A percentile compares a stretch with the other conserved stretches of the same genome.
Evolutionary conservation across 306 rosid species (phyloP).

Genomic region (Comarum palustre): DNA sequence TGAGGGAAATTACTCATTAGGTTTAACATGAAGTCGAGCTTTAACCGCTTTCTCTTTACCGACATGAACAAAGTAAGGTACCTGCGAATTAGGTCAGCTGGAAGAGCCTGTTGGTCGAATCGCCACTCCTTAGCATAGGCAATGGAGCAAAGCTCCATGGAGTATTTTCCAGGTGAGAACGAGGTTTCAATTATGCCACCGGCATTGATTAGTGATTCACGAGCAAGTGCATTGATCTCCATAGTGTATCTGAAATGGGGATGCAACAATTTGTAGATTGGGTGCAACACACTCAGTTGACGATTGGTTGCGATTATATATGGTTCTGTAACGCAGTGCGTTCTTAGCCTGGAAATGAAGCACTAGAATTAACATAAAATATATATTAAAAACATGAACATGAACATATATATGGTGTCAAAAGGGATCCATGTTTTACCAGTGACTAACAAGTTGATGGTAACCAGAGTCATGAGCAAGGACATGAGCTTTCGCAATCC

Average conservation of each 20-base stretch:
- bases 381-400: background rate
- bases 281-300: constrained; percentile 80
- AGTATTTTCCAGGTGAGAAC: constrained; percentile 53
- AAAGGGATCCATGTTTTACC: constrained; percentile 35
- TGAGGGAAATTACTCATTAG: too few relatives aligned
- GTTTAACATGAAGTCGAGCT: too few relatives aligned
- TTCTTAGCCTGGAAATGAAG: constrained; percentile 53
- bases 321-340: constrained; percentile 76
- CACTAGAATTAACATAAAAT: background rate
- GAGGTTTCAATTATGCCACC: constrained; percentile 52
- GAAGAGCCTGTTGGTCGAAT: constrained; percentile 61
- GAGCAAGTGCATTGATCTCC: constrained; percentile 88
- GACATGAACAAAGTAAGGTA: constrained; percentile 1
- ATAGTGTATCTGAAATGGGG: constrained; percentile 91
- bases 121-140: constrained; percentile 68
- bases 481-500: constrained; percentile 79
- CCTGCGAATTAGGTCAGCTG: constrained; percentile 71
- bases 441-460: constrained; percentile 84
- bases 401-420: background rate
- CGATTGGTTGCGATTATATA: constrained; percentile 76
- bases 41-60: background rate
- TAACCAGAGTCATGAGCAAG: constrained; percentile 77
- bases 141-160: constrained; percentile 48
- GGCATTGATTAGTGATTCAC: constrained; percentile 54
- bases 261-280: constrained; percentile 63